Percentiles rank a stretch among this genome's conserved stretches.
Conservation (phyloP, 768 basidiomycete genomes). For the Obba rivulosa region DNA sequence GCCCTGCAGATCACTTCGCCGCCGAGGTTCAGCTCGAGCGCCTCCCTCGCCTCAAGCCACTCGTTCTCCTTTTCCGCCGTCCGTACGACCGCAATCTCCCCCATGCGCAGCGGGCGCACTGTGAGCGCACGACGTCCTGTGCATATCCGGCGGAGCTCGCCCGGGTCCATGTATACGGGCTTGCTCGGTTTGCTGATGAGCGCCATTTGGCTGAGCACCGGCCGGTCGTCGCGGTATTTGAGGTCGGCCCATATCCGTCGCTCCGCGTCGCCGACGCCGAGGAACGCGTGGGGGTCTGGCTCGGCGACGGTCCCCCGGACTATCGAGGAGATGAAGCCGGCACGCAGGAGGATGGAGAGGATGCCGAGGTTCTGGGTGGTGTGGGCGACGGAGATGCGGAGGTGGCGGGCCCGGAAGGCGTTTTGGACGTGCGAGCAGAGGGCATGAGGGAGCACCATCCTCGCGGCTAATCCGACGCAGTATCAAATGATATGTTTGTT, state of each 20-base stretch:
- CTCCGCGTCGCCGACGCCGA: conserved; percentile 52
- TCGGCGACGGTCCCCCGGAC: conserved; percentile 69
- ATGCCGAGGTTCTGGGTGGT: conserved; percentile 89
- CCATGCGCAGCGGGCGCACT: conserved; percentile 81
- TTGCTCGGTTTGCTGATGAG: conserved; percentile 84
- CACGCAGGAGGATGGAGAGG: conserved; percentile 84
- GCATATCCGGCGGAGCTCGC: conserved; percentile 74
- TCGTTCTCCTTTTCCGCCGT: conserved; percentile 67
- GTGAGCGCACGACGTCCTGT: conserved; percentile 78
- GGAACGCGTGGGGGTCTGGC: conserved; percentile 63
- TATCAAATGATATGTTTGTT: not conserved
- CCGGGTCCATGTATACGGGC: conserved; percentile 65
- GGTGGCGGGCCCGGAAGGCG: conserved; percentile 84
- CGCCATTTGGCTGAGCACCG: conserved; percentile 74
- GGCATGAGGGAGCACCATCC: conserved; percentile 67
- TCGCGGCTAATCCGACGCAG: not conserved
- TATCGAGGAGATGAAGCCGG: conserved; percentile 81
- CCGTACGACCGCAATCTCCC: conserved; percentile 85
- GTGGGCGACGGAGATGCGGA: conserved; percentile 71
- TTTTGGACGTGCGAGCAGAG: conserved; percentile 91
- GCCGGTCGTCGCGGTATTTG: conserved; percentile 88
- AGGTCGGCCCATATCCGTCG: conserved; percentile 89
- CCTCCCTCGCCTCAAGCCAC: conserved; percentile 93
- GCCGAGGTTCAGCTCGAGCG: conserved; percentile 64
- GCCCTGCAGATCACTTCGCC: conserved; percentile 91